These are phyloP conservation scores for Morella rubra DNA, from an alignment of 306 rosid genomes.

Conservation along the genomic window DNA sequence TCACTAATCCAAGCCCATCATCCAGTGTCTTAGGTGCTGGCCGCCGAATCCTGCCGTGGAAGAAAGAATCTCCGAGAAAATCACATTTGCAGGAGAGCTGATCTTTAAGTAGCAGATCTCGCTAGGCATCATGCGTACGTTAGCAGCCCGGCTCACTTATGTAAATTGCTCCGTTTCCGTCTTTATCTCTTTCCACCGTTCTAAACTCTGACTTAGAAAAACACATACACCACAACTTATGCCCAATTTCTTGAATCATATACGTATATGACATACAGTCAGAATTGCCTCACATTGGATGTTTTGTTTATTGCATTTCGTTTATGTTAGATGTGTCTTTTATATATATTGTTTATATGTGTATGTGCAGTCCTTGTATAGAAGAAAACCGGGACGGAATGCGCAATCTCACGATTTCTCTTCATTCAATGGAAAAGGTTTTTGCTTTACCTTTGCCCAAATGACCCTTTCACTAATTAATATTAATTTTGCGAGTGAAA, in stretches of 20 bases:
- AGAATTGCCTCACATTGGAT: background rate
- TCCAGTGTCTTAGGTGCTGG: background rate
- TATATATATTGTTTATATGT: background rate
- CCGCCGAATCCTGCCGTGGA: background rate
- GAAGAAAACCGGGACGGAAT: slow-evolving; percentile 43
- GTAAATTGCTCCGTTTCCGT: slow-evolving; percentile 29
- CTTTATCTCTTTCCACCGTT: background rate
- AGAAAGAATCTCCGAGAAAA: background rate
- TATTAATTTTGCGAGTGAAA: background rate
- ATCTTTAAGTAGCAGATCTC: background rate
- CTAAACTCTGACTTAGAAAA: background rate
- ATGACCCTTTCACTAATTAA: background rate
- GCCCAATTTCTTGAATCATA: background rate
- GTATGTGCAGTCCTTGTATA: slow-evolving; percentile 52
- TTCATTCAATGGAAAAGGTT: slow-evolving; percentile 51
- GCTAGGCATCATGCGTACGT: slow-evolving; percentile 50
- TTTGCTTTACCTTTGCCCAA: background rate
- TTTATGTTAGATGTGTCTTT: background rate
- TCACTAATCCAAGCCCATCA: background rate
- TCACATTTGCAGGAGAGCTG: background rate
- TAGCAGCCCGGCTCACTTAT: slow-evolving; percentile 46
- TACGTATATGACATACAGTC: background rate
- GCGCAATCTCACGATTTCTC: slow-evolving; percentile 53
- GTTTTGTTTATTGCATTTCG: background rate
- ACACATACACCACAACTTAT: background rate